These are phyloP conservation scores for Quercus robur DNA, from an alignment of 306 rosid species.

Conservation along the genomic window DNA sequence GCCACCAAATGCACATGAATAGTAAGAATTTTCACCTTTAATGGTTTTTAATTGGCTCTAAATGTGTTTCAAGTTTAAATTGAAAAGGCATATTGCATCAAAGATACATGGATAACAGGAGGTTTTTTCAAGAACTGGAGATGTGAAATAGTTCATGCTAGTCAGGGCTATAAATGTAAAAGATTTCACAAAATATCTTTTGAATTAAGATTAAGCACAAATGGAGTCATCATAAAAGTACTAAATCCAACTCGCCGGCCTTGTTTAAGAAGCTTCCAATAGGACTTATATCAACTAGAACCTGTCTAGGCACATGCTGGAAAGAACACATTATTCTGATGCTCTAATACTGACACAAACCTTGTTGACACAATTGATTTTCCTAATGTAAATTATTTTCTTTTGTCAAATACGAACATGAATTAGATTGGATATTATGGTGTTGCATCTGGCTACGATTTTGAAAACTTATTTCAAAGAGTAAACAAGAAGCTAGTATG, in stretches of 20 bases:
- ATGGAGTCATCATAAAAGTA: neutral
- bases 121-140: neutral
- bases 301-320: neutral
- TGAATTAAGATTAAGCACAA: neutral
- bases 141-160: neutral
- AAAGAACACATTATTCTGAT: too few species aligned
- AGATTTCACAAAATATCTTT: neutral
- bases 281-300: neutral
- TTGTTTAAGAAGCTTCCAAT: neutral
- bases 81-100: neutral
- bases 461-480: neutral
- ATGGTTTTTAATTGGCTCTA: neutral
- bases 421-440: neutral
- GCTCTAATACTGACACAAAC: too few species aligned
- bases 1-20: neutral
- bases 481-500: neutral
- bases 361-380: neutral
- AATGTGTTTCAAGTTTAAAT: neutral
- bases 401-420: neutral
- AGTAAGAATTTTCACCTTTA: neutral
- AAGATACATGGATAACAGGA: neutral
- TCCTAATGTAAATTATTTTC: neutral
- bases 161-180: neutral
- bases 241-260: too few species aligned
- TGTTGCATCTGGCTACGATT: neutral